Percentiles rank a stretch among this genome's conserved stretches.
Conservation (phyloP, 805 yeast species). For the Grigorovia jiainica region DNA sequence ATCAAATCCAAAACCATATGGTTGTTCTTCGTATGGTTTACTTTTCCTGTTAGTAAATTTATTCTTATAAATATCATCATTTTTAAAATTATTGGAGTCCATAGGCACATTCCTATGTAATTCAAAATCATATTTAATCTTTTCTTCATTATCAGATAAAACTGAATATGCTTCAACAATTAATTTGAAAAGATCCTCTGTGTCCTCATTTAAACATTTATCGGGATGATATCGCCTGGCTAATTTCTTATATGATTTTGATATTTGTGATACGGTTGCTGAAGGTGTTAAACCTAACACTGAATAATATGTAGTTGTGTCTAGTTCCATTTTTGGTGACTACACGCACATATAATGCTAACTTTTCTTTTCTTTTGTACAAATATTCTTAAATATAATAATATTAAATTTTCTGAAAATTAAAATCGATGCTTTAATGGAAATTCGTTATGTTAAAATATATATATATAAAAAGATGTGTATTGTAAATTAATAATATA, state of each 20-base stretch:
- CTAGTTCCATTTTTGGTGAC: constrained; percentile 9
- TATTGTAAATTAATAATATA: background rate
- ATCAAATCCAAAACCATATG: constrained; percentile 26
- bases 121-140: constrained; percentile 19
- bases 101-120: constrained; percentile 11
- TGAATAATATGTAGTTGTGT: constrained; percentile 26
- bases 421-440: background rate
- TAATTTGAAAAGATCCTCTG: constrained; percentile 25
- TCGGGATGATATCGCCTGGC: constrained; percentile 76
- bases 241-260: constrained; percentile 68
- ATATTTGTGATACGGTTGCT: constrained; percentile 34
- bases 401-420: background rate
- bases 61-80: background rate
- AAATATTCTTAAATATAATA: no score
- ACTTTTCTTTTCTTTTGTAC: no score
- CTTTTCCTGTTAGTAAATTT: constrained; percentile 8
- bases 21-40: constrained; percentile 27
- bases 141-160: constrained; percentile 18
- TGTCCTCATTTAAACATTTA: constrained; percentile 44
- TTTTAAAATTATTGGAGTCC: constrained; percentile 4
- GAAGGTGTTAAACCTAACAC: constrained; percentile 17
- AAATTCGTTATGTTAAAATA: background rate
- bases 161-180: constrained; percentile 26
- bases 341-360: background rate
- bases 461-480: background rate